Base-by-base conservation (phyloP, 2,329 filamentous ascomycete species). In the Fusarium keratoplasticum region DNA sequence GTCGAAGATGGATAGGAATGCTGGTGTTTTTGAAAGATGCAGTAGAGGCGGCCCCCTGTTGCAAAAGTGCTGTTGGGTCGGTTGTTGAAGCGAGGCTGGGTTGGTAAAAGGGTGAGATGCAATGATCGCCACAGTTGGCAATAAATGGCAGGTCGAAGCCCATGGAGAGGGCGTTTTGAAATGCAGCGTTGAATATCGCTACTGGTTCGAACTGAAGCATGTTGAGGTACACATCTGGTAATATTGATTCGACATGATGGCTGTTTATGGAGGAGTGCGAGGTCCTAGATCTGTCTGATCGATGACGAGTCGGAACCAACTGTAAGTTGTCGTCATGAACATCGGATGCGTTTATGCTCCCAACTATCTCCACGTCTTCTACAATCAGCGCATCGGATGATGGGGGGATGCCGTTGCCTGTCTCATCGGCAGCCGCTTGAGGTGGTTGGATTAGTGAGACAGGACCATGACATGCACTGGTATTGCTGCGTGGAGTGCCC, bases 61-160 rank as follows among this genome's bases (percentile, higher is more conserved):
- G 40, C 2, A 71, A 16, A 1, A 79, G 66, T 1, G 60, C n/a
- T 2, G 58, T 22, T 4, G 71, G 69, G 3, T 76, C 61, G 1
- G 52, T 54, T 0, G 60, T 60, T 1, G 64, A 57, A 1, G 68
- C 66, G 11, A 71, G 44, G 2, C 22, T 57, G 2, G 78, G 72
- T 8, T 74, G 74, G 57, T 76, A 79, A 47, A 80, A 77, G 1
- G 79, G 79, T 0, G 79, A 80, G 1, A 73, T 13, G 7, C 63
- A 69, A 3, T 75, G 61, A 1, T 27, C 9, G 0, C 36, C 11
- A 44, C 79, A 80, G 6, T 52, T 35, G 18, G 68, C 61, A 3
- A 80, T 31, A 3, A 36, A 6, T 1, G 29, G 20, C 0, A 75
- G 40, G 25, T 80, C 65, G 1, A 79, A 63, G 1, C 75, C 72